Conservation (phyloP, 2,329 filamentous ascomycete species). For the Diatrype stigma region DNA sequence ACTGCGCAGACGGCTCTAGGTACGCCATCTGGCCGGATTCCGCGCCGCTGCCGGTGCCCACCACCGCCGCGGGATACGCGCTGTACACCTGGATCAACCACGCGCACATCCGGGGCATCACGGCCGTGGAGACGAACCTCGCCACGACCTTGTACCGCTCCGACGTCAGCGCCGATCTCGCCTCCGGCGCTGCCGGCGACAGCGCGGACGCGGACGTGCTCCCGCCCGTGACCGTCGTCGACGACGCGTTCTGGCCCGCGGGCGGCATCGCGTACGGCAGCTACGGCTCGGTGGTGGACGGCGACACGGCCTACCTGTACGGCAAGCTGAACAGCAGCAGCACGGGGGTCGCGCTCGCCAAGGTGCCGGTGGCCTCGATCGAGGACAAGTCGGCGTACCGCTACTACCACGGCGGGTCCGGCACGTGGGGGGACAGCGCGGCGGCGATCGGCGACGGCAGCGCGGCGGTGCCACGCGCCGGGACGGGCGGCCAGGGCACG, state of each 20-base stretch:
- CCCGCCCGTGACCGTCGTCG: conserved; percentile 14
- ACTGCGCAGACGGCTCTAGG: conserved; percentile 12
- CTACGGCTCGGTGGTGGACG: conserved; percentile 17
- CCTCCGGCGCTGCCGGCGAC: conserved; percentile 7
- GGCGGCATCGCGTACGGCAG: conserved; percentile 15
- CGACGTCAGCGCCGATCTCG: no score
- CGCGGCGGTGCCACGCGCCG: conserved; percentile 7
- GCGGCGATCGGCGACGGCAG: conserved; percentile 4
- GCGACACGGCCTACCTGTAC: conserved; percentile 18
- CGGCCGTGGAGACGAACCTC: conserved; percentile 13
- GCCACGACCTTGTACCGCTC: conserved; percentile 18
- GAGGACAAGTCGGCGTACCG: conserved; percentile 17
- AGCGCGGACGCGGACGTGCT: conserved; percentile 10
- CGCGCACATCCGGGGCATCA: conserved; percentile 11
- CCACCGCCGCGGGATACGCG: conserved; percentile 8
- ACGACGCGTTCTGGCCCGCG: conserved; percentile 18
- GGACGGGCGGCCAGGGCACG: conserved; percentile 15
- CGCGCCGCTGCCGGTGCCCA: conserved; percentile 15
- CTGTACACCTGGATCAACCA: conserved; percentile 23
- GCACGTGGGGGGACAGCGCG: conserved; percentile 6
- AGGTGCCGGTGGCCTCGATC: conserved; percentile 12
- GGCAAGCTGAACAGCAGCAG: conserved; percentile 8
- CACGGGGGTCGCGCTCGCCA: conserved; percentile 13
- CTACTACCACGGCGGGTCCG: conserved; percentile 11
- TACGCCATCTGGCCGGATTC: conserved; percentile 22